phyloP scores from a whole-genome alignment of 345 rosid genomes.

The Garcia nutans region DNA sequence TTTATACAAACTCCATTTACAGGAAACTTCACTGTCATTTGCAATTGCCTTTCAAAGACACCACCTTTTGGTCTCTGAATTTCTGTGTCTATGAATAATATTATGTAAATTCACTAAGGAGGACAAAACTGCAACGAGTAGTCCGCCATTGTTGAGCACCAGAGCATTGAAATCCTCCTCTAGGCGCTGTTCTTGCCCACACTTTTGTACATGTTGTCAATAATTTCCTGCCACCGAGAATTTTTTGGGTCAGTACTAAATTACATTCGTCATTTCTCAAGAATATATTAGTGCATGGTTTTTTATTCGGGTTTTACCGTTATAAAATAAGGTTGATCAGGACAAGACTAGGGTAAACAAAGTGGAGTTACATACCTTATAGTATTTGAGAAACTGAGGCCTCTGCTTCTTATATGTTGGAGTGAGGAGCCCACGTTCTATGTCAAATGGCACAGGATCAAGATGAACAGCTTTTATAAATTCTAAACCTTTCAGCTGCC shows the following conservation, averaged over 20 bases:
- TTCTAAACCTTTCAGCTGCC: slow-evolving; percentile 92
- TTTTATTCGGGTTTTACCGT: no score
- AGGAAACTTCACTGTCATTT: neutral
- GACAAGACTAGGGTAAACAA: no score
- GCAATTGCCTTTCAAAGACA: neutral
- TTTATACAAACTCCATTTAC: neutral
- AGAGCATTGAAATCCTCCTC: neutral
- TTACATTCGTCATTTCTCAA: no score
- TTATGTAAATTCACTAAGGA: neutral
- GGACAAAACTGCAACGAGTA: neutral
- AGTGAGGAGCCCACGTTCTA: slow-evolving; percentile 85
- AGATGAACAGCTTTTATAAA: slow-evolving; percentile 70
- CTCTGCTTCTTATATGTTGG: slow-evolving; percentile 96
- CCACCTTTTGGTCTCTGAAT: neutral
- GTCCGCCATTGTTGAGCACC: neutral
- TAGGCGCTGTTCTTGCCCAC: slow-evolving; percentile 38
- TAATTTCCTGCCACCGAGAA: slow-evolving; percentile 43
- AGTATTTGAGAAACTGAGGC: slow-evolving; percentile 78
- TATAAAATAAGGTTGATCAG: no score
- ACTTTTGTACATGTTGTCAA: slow-evolving; percentile 70
- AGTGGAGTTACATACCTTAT: slow-evolving; percentile 47
- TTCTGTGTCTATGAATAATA: neutral
- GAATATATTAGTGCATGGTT: no score
- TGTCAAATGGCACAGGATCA: slow-evolving; percentile 82
- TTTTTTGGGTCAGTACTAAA: slow-evolving; percentile 2